Evolutionary conservation across 306 rosid genomes (phyloP).

Genomic region (Trifolium dubium): DNA sequence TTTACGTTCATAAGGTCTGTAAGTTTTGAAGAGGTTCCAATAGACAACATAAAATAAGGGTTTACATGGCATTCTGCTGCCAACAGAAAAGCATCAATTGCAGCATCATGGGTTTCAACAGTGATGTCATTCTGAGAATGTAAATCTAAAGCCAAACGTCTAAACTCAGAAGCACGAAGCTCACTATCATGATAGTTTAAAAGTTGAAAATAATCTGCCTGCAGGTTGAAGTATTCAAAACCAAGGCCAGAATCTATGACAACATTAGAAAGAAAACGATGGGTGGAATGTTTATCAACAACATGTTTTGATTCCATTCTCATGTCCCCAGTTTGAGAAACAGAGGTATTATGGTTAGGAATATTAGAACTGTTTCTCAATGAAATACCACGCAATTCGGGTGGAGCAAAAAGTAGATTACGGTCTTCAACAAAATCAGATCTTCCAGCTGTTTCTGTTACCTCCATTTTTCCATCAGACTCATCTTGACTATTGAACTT

Average conservation of each 20-base stretch:
- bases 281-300: constrained; percentile 47
- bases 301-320: constrained; percentile 57
- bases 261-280: constrained; percentile 49
- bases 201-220: constrained; percentile 89
- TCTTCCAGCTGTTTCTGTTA: constrained; percentile 58
- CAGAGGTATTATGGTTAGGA: constrained; percentile 53
- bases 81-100: constrained; percentile 86
- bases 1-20: constrained; percentile 45
- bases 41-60: constrained; percentile 79
- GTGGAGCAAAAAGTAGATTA: constrained; percentile 71
- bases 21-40: constrained; percentile 55
- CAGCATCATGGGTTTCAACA: constrained; percentile 89
- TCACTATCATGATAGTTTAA: constrained; percentile 70
- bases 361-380: constrained; percentile 57
- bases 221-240: constrained; percentile 69
- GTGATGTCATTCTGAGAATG: constrained; percentile 71
- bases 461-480: constrained; percentile 65
- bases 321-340: constrained; percentile 50
- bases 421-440: constrained; percentile 66
- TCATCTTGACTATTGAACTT: constrained; percentile 70
- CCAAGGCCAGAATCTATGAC: constrained; percentile 63
- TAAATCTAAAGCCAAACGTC: constrained; percentile 76
- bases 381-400: constrained; percentile 61
- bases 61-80: constrained; percentile 96
- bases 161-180: constrained; percentile 86